These are phyloP conservation scores for Lagenidium sp. DNA, from an alignment of 352 stramenopile species.

Conservation along the genomic window DNA sequence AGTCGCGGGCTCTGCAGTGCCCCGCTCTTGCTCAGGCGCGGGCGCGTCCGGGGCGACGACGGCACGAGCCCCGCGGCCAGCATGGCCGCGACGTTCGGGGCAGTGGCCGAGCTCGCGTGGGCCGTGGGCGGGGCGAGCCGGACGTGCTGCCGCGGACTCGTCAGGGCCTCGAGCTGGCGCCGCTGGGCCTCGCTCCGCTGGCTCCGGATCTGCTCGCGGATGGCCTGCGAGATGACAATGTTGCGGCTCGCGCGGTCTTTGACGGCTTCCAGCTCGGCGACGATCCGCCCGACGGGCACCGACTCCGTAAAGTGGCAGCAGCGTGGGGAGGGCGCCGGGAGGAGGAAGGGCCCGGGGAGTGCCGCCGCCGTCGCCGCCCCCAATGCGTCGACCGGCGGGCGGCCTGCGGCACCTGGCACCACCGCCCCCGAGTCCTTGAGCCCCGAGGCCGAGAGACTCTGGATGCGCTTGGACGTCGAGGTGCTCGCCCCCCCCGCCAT, in stretches of 20 bases:
- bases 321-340: conserved; percentile 20
- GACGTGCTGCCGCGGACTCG: conserved; percentile 21
- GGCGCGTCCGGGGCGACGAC: neutral
- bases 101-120: neutral
- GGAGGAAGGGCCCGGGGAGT: too few species aligned
- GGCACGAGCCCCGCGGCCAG: neutral
- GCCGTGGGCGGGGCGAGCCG: conserved; percentile 12
- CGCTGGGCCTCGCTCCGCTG: conserved; percentile 24
- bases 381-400: too few species aligned
- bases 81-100: too few species aligned
- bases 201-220: conserved; percentile 48
- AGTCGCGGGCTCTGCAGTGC: conserved; percentile 24
- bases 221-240: conserved; percentile 55
- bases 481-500: neutral
- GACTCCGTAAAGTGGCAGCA: conserved; percentile 55
- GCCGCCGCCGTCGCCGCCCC: too few species aligned
- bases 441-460: conserved; percentile 21
- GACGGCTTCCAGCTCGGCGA: conserved; percentile 52
- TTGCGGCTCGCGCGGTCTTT: conserved; percentile 48
- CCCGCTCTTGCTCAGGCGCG: too few species aligned
- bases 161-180: conserved; percentile 24
- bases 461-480: conserved; percentile 28
- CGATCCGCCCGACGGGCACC: conserved; percentile 49
- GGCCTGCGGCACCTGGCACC: too few species aligned
- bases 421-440: conserved; percentile 21